Percentiles rank a stretch among this genome's conserved stretches.
Conservation (phyloP, 2,329 filamentous ascomycete species). For the Lachnum nothofagi region DNA sequence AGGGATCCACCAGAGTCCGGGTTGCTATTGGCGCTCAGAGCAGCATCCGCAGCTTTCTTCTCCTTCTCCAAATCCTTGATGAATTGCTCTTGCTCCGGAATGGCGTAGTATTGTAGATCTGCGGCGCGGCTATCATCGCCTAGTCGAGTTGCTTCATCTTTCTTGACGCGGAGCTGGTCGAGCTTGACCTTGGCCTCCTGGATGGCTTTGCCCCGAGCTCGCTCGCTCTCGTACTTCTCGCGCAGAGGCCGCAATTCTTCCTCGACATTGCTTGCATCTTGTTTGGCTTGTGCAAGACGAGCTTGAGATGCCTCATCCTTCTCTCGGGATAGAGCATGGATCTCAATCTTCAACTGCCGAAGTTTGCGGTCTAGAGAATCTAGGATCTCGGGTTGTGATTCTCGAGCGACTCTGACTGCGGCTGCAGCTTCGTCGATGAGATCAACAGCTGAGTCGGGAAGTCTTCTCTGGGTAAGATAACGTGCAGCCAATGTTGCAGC, state of each 20-base stretch:
- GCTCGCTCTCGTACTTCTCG: conserved; percentile 93
- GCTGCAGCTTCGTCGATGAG: conserved; percentile 94
- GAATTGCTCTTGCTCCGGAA: conserved; percentile 78
- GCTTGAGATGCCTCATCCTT: conserved; percentile 88
- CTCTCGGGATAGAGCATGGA: conserved; percentile 87
- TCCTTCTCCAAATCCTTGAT: conserved; percentile 79
- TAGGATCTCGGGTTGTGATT: conserved; percentile 93
- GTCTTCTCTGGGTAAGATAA: conserved; percentile 82
- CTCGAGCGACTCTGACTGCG: conserved; percentile 89
- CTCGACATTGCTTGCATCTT: conserved; percentile 88
- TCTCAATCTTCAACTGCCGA: conserved; percentile 93
- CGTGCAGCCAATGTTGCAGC: conserved; percentile 87
- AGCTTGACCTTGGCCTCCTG: conserved; percentile 94
- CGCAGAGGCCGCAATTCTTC: conserved; percentile 88
- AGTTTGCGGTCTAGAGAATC: conserved; percentile 88
- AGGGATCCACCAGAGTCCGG: conserved; percentile 64
- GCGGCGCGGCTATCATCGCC: conserved; percentile 83
- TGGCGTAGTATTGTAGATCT: conserved; percentile 94
- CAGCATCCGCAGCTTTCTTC: conserved; percentile 72
- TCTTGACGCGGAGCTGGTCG: conserved; percentile 83
- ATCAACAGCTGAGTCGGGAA: conserved; percentile 95
- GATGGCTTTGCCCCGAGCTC: conserved; percentile 82
- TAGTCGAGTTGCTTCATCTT: conserved; percentile 85
- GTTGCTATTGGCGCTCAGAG: conserved; percentile 48
- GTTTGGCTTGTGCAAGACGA: conserved; percentile 75